Base-by-base conservation (phyloP, 2,329 filamentous ascomycete genomes). In the Aspergillus candidus region DNA sequence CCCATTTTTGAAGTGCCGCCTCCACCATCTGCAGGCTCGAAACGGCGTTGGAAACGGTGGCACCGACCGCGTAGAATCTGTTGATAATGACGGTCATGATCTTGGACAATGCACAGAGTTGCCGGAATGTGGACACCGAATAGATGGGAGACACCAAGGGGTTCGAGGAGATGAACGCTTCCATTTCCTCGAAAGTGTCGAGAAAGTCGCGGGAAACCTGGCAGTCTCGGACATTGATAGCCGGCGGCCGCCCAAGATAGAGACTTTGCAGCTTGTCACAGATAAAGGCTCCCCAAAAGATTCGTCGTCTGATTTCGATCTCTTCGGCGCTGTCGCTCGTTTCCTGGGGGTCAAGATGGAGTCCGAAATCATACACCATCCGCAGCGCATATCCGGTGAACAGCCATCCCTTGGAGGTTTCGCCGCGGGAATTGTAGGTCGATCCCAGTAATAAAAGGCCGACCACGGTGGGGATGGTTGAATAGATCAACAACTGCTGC, bases 191-290 rank as follows among this genome's bases (percentile, higher is more conserved):
- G 33, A 55, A 53, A 4, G 56, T 61, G 40, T 63, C 58, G 46
- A 61, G 51, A 15, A 63, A 59, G 18, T 58, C 55, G 31, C 50
- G 56, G 11, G 58, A 60, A 6, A 63, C 58, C 38, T 57, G 54
- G 11, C 51, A 52, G 37, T 62, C 59, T 8, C 51, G 47, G 3
- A 62, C 44, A 22, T 53, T 48, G 22, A 65, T 59, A 7, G 53
- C 70, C 0, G 69, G 69, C 0, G 74, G 77, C 1, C 75, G 68
- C 0, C 76, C 77, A 48, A 77, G 71, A 39, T 79, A 79, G 0
- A 80, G 54, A 32, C 69, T 73, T 48, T 79, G 75, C 7, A 78
- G 67, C 50, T 78, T 79, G 48, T 77, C 77, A 30, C 53, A 61
- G 11, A 63, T 56, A 36, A 61, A 63, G 11, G 59, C 58, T 52